Evolutionary conservation across 805 yeast species (phyloP).

Genomic region (Kluyveromyces aestuarii): DNA sequence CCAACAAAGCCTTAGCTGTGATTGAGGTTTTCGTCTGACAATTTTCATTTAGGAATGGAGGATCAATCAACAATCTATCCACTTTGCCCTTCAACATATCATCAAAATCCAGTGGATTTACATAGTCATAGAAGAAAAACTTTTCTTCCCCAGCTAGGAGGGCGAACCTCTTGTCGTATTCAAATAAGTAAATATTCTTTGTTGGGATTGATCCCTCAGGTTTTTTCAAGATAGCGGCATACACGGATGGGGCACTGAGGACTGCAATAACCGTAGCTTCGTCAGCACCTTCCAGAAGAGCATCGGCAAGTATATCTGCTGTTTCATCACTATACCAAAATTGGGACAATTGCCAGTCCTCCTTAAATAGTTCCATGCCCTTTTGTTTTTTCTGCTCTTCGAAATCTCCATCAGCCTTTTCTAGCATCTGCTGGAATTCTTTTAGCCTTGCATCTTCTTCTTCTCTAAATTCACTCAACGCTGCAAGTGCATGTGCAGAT

Average conservation of each 20-base stretch:
- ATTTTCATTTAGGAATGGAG: constrained; percentile 76
- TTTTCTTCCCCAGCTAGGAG: constrained; percentile 58
- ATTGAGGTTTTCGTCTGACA: constrained; percentile 68
- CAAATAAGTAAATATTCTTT: constrained; percentile 61
- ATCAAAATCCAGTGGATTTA: constrained; percentile 55
- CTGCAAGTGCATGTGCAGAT: constrained; percentile 43
- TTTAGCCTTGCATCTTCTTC: constrained; percentile 53
- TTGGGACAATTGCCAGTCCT: constrained; percentile 92
- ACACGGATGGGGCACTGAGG: constrained; percentile 87
- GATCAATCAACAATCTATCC: constrained; percentile 71
- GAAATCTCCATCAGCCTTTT: constrained; percentile 45
- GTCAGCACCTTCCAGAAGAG: constrained; percentile 69
- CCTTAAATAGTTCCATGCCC: constrained; percentile 69
- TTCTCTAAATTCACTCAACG: constrained; percentile 50
- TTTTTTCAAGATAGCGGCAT: constrained; percentile 63
- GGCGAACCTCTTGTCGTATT: constrained; percentile 69
- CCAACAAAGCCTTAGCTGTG: constrained; percentile 53
- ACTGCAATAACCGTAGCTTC: constrained; percentile 61
- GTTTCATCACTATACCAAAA: constrained; percentile 82
- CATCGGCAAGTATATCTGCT: constrained; percentile 58
- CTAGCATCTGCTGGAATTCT: constrained; percentile 44
- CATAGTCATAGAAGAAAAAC: constrained; percentile 70
- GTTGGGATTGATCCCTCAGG: constrained; percentile 50
- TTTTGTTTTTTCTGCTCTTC: constrained; percentile 27
- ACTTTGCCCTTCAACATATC: constrained; percentile 48